Conservation (phyloP, 306 rosid genomes). For the Malus fusca region DNA sequence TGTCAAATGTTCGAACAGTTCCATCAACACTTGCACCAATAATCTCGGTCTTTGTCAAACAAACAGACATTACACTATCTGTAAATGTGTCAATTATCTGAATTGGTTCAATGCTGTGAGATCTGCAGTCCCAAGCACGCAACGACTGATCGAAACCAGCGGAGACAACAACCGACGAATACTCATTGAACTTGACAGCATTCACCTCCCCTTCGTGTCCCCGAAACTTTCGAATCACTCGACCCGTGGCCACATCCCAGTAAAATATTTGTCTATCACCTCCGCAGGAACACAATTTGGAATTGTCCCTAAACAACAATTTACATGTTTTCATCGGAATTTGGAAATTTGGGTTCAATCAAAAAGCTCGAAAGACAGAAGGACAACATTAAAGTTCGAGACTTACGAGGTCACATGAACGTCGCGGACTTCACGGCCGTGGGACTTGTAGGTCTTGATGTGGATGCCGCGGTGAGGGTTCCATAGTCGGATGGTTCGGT, state of each 20-base stretch:
- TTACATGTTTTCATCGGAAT: neutral
- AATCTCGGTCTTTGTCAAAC: conserved; percentile 74
- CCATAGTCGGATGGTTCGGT: conserved; percentile 92
- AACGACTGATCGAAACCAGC: conserved; percentile 88
- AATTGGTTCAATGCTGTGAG: conserved; percentile 80
- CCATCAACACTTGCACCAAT: conserved; percentile 96
- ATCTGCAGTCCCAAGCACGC: conserved; percentile 94
- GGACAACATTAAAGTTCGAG: neutral
- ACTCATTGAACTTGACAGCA: conserved; percentile 77
- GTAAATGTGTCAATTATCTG: conserved; percentile 79
- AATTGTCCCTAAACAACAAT: conserved; percentile 54
- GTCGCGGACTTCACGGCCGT: conserved; percentile 83
- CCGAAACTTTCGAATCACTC: conserved; percentile 78
- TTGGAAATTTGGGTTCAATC: neutral
- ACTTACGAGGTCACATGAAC: conserved; percentile 70
- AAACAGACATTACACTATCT: conserved; percentile 87
- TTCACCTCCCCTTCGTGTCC: conserved; percentile 93
- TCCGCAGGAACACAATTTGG: conserved; percentile 76
- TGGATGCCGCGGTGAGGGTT: conserved; percentile 93
- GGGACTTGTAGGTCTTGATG: conserved; percentile 87
- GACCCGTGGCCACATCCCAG: conserved; percentile 85
- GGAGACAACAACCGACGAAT: conserved; percentile 74
- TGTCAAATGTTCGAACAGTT: conserved; percentile 81
- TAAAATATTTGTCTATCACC: conserved; percentile 82
- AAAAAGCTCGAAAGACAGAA: neutral